These are phyloP conservation scores for Cicer pinnatifidum DNA, from an alignment of 306 rosid genomes.

Conservation along the genomic window DNA sequence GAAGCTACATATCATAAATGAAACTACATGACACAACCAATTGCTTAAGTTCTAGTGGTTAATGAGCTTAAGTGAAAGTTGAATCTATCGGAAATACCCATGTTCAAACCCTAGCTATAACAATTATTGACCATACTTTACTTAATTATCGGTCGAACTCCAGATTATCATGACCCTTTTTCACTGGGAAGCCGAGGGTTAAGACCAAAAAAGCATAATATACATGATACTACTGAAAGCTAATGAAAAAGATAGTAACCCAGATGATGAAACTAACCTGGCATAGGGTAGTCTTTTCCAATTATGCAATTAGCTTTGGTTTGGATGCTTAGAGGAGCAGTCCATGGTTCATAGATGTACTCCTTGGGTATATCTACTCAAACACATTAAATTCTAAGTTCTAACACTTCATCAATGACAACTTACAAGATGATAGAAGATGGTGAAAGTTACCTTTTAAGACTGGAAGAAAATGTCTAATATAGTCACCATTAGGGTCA, in stretches of 20 bases:
- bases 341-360: constrained; percentile 97
- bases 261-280: constrained; percentile 61
- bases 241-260: neutral
- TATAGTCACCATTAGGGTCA: constrained; percentile 84
- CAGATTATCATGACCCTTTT: too few species aligned
- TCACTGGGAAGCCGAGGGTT: too few species aligned
- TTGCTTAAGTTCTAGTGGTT: too few species aligned
- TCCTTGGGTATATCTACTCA: constrained; percentile 82
- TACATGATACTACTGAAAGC: constrained; percentile 15
- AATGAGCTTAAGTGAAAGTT: too few species aligned
- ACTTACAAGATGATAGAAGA: constrained; percentile 31
- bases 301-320: constrained; percentile 86
- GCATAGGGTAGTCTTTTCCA: constrained; percentile 89
- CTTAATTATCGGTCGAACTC: too few species aligned
- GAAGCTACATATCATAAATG: neutral
- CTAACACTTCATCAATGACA: constrained; percentile 16
- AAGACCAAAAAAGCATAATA: neutral
- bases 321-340: constrained; percentile 86
- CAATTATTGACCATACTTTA: too few species aligned
- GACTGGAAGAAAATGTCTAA: constrained; percentile 85
- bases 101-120: too few species aligned
- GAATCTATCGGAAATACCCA: too few species aligned
- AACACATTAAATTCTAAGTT: constrained; percentile 33
- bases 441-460: constrained; percentile 60
- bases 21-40: too few species aligned